Conservation (phyloP, 1,284 basidiomycete genomes). For the Ganoderma leucocontextum region DNA sequence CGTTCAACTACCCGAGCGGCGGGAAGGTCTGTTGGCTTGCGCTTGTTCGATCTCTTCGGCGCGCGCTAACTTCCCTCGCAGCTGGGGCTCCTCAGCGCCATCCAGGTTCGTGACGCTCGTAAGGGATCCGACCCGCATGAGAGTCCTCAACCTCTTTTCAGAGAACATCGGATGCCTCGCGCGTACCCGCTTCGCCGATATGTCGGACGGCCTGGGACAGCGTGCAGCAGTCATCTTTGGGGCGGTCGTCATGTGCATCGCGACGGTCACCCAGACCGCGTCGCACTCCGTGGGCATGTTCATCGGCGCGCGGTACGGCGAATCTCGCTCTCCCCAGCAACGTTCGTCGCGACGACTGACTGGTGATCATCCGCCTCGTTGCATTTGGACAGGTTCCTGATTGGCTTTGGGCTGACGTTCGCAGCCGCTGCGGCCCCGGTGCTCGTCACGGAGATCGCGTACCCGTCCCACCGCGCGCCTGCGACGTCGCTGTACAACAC, state of each 20-base stretch:
- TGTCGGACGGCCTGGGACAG: conserved; percentile 73
- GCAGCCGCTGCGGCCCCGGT: conserved; percentile 58
- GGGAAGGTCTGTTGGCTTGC: conserved; percentile 44
- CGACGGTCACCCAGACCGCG: conserved; percentile 75
- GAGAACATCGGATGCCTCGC: conserved; percentile 71
- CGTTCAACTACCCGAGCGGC: conserved; percentile 62
- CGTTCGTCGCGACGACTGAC: neutral
- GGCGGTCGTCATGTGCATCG: conserved; percentile 67
- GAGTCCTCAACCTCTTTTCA: neutral
- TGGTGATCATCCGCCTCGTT: neutral
- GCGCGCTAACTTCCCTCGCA: conserved; percentile 20
- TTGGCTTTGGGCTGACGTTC: conserved; percentile 65
- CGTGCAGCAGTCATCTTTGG: conserved; percentile 68
- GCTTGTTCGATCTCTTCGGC: neutral
- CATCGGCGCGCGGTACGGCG: conserved; percentile 72
- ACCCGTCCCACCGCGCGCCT: conserved; percentile 59
- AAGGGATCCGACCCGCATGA: neutral
- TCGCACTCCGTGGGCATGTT: conserved; percentile 83
- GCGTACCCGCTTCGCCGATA: conserved; percentile 73
- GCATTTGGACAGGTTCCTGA: conserved; percentile 48
- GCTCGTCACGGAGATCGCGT: conserved; percentile 63
- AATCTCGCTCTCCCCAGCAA: neutral
- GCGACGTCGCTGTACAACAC: conserved; percentile 64
- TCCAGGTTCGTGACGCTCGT: conserved; percentile 57
- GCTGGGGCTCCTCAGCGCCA: conserved; percentile 77